These are phyloP conservation scores for Taphrina confusa DNA, from an alignment of 1,139 yeast genomes.

Conservation along the genomic window DNA sequence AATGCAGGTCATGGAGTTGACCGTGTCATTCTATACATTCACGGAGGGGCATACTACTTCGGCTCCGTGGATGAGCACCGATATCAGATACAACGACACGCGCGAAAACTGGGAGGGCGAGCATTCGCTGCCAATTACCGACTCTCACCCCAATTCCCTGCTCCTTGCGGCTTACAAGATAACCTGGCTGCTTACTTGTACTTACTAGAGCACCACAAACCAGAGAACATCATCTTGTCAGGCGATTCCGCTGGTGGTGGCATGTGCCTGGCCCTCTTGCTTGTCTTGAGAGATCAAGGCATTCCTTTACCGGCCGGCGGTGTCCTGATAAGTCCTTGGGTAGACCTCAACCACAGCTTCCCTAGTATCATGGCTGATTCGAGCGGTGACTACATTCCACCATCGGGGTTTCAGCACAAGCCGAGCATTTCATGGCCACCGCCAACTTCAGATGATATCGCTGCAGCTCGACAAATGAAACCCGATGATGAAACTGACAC, in stretches of 20 bases:
- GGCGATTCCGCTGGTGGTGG: slow-evolving; percentile 41
- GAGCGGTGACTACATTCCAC: slow-evolving; percentile 40
- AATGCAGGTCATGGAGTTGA: slow-evolving; percentile 19
- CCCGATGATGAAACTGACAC: slow-evolving; percentile 7
- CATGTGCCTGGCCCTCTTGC: slow-evolving; percentile 35
- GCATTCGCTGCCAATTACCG: slow-evolving; percentile 40
- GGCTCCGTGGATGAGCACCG: slow-evolving; percentile 40
- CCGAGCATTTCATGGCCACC: slow-evolving; percentile 36
- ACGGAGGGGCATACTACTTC: slow-evolving; percentile 41
- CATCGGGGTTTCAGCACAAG: slow-evolving; percentile 35
- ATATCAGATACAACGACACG: slow-evolving; percentile 38
- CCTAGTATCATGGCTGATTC: slow-evolving; percentile 39
- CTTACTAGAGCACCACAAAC: slow-evolving; percentile 34
- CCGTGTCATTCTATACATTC: slow-evolving; percentile 39
- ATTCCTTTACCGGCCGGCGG: slow-evolving; percentile 41
- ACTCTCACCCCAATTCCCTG: slow-evolving; percentile 40
- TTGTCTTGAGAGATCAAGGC: slow-evolving; percentile 33
- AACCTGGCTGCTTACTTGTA: slow-evolving; percentile 38
- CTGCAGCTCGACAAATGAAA: slow-evolving; percentile 19
- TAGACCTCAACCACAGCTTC: slow-evolving; percentile 40
- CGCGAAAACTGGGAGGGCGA: slow-evolving; percentile 36
- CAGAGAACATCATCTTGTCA: slow-evolving; percentile 39
- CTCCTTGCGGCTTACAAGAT: slow-evolving; percentile 40
- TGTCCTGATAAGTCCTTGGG: slow-evolving; percentile 40
- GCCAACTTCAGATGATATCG: slow-evolving; percentile 28